These are phyloP conservation scores for Thalia dealbata DNA, from an alignment of 176 grass and related monocot species.

Conservation along the genomic window DNA sequence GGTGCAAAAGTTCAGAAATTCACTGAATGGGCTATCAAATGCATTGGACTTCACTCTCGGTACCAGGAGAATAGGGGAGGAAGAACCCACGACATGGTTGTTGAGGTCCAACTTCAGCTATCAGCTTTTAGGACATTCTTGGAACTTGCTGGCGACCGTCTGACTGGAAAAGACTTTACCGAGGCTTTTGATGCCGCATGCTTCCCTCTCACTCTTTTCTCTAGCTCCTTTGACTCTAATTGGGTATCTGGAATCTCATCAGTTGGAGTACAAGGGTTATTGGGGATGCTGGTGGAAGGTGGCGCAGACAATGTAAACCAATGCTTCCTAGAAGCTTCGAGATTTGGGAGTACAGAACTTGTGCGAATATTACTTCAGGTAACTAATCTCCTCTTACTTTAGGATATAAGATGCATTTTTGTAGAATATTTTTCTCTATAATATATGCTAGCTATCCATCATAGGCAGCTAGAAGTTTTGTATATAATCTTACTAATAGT, in stretches of 20 bases:
- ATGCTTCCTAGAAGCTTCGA: slow-evolving; percentile 94
- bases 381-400: not conserved
- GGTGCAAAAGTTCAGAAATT: slow-evolving; percentile 82
- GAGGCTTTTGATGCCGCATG: slow-evolving; percentile 99
- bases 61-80: slow-evolving; percentile 33
- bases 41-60: slow-evolving; percentile 61
- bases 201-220: slow-evolving; percentile 91
- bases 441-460: not conserved
- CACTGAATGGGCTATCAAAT: slow-evolving; percentile 94
- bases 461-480: not conserved
- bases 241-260: slow-evolving; percentile 71
- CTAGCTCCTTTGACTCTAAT: slow-evolving; percentile 62
- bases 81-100: slow-evolving; percentile 51
- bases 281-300: slow-evolving; percentile 87
- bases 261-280: slow-evolving; percentile 53
- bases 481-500: not conserved
- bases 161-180: slow-evolving; percentile 91
- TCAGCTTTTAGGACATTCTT: slow-evolving; percentile 89
- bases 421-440: not conserved
- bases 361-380: slow-evolving; percentile 88
- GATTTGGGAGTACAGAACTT: slow-evolving; percentile 93
- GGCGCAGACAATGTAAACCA: slow-evolving; percentile 97
- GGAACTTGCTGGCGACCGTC: slow-evolving; percentile 72
- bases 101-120: slow-evolving; percentile 77
- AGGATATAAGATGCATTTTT: not conserved